Percentiles rank a stretch among this genome's conserved stretches.
Evolutionary conservation across 2,329 filamentous ascomycete genomes (phyloP).

Genomic region (Zasmidium angulare): DNA sequence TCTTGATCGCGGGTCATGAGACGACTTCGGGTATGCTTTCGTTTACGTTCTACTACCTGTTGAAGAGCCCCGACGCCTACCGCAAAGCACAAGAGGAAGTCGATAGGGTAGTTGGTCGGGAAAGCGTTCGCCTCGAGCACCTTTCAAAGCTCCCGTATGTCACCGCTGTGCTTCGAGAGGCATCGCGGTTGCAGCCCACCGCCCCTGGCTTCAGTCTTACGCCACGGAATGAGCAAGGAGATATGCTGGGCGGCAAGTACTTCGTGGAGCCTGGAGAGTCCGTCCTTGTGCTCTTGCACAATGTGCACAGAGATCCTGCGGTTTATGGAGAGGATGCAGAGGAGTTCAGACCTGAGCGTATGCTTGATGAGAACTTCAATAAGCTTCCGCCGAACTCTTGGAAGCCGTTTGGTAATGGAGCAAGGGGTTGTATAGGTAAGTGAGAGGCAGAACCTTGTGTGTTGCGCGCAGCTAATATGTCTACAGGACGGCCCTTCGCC

Average conservation of each 20-base stretch:
- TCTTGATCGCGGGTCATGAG: conserved; percentile 66
- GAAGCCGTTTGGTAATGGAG: conserved; percentile 69
- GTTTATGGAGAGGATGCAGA: conserved; percentile 66
- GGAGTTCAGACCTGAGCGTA: conserved; percentile 69
- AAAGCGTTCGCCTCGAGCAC: conserved; percentile 60
- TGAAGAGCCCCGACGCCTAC: conserved; percentile 62
- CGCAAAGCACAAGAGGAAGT: conserved; percentile 66
- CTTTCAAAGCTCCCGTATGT: conserved; percentile 66
- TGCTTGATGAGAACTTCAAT: conserved; percentile 68
- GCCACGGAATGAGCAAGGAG: conserved; percentile 49
- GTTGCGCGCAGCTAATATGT: neutral
- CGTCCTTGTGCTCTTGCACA: conserved; percentile 52
- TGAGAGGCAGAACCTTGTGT: neutral
- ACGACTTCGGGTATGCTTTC: conserved; percentile 68
- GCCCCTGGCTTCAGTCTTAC: conserved; percentile 59
- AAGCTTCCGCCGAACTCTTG: conserved; percentile 34
- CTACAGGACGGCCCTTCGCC: conserved; percentile 56
- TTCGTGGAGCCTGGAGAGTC: conserved; percentile 54
- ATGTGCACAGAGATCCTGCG: conserved; percentile 60
- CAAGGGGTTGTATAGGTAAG: conserved; percentile 67
- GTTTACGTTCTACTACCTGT: conserved; percentile 64
- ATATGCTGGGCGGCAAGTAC: conserved; percentile 62
- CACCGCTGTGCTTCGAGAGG: conserved; percentile 65
- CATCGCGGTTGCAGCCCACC: conserved; percentile 59
- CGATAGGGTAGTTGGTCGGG: conserved; percentile 62